These are phyloP conservation scores for Macrolepiota albuminosa DNA, from an alignment of 768 basidiomycete genomes.

Conservation along the genomic window DNA sequence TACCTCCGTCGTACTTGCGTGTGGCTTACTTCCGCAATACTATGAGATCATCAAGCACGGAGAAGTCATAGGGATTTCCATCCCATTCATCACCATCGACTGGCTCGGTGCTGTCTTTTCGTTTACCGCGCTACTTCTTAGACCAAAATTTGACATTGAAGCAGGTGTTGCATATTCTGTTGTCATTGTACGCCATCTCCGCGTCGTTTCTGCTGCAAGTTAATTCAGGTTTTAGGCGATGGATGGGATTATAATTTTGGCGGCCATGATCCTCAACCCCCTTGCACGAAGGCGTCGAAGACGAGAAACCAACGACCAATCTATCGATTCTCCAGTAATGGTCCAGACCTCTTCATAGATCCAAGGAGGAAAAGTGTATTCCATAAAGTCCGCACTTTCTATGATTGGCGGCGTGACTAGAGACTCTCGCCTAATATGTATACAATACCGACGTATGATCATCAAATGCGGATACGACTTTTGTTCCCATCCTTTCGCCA, in stretches of 20 bases:
- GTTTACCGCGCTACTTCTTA: constrained; percentile 64
- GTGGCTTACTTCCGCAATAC: constrained; percentile 57
- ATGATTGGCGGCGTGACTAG: not conserved
- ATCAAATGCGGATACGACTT: constrained; percentile 3
- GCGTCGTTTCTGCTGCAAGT: not conserved
- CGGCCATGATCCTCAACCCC: constrained; percentile 65
- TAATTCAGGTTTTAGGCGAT: constrained; percentile 39
- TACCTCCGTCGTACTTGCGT: constrained; percentile 50
- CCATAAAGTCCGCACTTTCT: not conserved
- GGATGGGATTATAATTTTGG: constrained; percentile 55
- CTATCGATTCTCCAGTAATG: constrained; percentile 3
- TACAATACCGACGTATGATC: constrained; percentile 9
- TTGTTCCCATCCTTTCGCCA: constrained; percentile 26
- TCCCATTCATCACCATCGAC: constrained; percentile 67
- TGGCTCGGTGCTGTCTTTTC: constrained; percentile 68
- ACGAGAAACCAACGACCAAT: constrained; percentile 12
- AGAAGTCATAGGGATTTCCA: constrained; percentile 65
- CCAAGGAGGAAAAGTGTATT: not conserved
- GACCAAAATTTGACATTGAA: constrained; percentile 54
- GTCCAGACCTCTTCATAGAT: not conserved
- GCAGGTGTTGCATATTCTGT: constrained; percentile 59
- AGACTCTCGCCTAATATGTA: constrained; percentile 8
- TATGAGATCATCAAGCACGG: constrained; percentile 65
- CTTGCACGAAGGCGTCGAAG: constrained; percentile 35
- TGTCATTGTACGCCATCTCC: constrained; percentile 47